Evolutionary conservation across 371 early-diverging fungal species (phyloP), one percentile per base, ranked within the genome.

Genomic region (Actinomortierella wolfii): DNA sequence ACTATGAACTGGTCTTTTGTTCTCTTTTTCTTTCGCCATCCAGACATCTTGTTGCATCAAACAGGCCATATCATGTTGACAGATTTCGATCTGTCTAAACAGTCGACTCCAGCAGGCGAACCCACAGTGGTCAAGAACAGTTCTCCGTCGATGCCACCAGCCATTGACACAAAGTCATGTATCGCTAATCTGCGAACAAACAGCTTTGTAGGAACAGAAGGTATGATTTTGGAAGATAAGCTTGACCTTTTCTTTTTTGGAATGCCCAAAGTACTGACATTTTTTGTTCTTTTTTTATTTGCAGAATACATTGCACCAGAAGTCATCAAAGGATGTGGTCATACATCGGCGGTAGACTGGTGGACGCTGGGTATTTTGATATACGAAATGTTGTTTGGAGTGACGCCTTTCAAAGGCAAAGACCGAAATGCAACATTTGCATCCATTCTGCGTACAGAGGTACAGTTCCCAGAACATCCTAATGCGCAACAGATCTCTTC

Each of bases 341-440:
- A 99, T 80, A 93, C 98, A 20, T 78, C 76, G 25, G 86, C 91
- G 2, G 97, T 96, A 18, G 99, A 99, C 83, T 97, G 99, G 94
- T 99, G 99, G 99, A 95, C 98, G 7, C 77, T 98, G 15, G 99
- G 99, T 14, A 95, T 99, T 28, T 81, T 98, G 47, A 85, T 98
- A 7, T 98, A 93, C 74, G 98, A 98, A 76, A 95, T 99, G 96
- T 83, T 97, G 73, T 96, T 82, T 70, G 94, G 94, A 18, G 89
- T 86, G 5, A 97, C 96, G 11, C 98, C 98, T 8, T 97, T 97
- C 86, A 96, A 95, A 79, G 98, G 97, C 55, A 71, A 76, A 28
- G 89, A 89, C 67, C 83, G 96, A 49, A 91, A 91, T 73, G 84
- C 83, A 0, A 96, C 96, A 0, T 97, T 97, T 78, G 66, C 82